Evolutionary conservation across 768 basidiomycete genomes (phyloP), one percentile per base, ranked within the genome.

Genomic region (Gelatoporia subvermispora): DNA sequence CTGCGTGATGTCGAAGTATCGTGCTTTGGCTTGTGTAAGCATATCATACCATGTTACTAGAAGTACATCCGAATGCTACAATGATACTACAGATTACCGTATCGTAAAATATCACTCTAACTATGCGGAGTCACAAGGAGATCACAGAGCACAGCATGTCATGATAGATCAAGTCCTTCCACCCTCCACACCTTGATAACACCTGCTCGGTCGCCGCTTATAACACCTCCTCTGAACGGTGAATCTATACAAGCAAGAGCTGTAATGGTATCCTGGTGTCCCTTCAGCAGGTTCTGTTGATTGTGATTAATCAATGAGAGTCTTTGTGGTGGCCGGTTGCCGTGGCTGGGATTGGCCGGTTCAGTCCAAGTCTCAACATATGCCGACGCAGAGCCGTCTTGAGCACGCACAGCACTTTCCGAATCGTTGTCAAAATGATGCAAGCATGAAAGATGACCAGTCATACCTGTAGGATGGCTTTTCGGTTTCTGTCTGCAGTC

Each of bases 171-270:
- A 17, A 59, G 54, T 16, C 65, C 64, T 42, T 89, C 88, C 18
- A 88, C 78, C 49, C 84, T 75, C 87, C 88, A 98, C 0, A 96
- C 87, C 65, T 96, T 97, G 55, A 98, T 77, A 17, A 84, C 83
- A 3, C 96, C 96, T 18, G 85, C 76, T 41, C 91, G 76, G 64
- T 98, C 95, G 2, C 88, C 95, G 53, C 87, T 93, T n/a, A 97
- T 79, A 40, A 96, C 78, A 1, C 92, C 89, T 21, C 92, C 93
- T 47, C 89, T 78, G 68, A 97, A 97, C 1, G 95, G 93, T 1
- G 93, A 85, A 54, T 96, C 92, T 45, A 99, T 82, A 54, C 86
- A 88, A 0, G 82, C 82, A 31, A 99, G 66, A 2, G 88, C 82
- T 4, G 88, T 92, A 17, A 98, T 81, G 2, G 92, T 81, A 61